A percentile compares a stretch with the other conserved stretches of the same genome.
These are phyloP conservation scores for Naganishia cerealis DNA, from an alignment of 1,284 basidiomycete genomes.

Conservation along the genomic window DNA sequence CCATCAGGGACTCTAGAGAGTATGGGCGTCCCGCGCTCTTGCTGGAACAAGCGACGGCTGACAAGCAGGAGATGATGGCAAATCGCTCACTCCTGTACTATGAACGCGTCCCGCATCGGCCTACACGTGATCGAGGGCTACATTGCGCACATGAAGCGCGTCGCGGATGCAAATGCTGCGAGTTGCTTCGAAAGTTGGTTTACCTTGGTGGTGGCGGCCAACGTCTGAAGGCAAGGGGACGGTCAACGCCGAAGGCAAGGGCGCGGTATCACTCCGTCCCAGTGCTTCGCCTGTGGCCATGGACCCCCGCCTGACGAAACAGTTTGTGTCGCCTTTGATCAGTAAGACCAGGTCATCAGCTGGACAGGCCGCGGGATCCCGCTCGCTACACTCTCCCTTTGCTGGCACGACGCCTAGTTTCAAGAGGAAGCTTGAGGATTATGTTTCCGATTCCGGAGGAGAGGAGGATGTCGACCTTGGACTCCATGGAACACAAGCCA, in stretches of 20 bases:
- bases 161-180: neutral
- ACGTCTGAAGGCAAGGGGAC: no score
- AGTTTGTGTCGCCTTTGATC: conserved; percentile 34
- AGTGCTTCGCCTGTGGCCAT: neutral
- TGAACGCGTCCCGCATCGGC: neutral
- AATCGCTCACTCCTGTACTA: neutral
- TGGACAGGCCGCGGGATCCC: neutral
- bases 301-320: conserved; percentile 32
- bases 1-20: conserved; percentile 6
- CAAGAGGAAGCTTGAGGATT: conserved; percentile 31
- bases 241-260: neutral
- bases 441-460: conserved; percentile 30
- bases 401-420: conserved; percentile 13
- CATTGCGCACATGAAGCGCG: conserved; percentile 17
- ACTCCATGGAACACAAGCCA: conserved; percentile 5
- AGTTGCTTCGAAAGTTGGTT: no score
- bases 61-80: conserved; percentile 3
- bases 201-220: no score
- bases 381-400: conserved; percentile 7
- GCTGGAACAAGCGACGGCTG: no score
- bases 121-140: neutral
- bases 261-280: neutral
- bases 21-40: neutral
- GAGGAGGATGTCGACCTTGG: conserved; percentile 26
- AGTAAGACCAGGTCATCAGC: conserved; percentile 10